Evolutionary conservation across 805 yeast genomes (phyloP).

Genomic region (Kuraishia ogatae): DNA sequence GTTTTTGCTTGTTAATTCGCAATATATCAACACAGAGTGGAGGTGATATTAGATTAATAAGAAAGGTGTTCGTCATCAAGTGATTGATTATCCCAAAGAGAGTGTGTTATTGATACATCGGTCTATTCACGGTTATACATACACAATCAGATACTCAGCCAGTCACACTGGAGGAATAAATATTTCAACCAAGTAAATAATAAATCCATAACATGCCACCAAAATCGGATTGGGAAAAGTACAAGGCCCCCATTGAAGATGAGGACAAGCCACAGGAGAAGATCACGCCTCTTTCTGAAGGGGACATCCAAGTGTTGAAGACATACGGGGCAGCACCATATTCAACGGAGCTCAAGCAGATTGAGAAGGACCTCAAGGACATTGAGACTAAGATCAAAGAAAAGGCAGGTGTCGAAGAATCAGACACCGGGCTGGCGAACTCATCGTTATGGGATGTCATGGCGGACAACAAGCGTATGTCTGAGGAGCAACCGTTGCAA

Average conservation of each 20-base stretch:
- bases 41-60: too few relatives aligned
- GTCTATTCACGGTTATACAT: too few relatives aligned
- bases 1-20: too few relatives aligned
- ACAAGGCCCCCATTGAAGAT: conserved; percentile 76
- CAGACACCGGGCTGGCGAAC: conserved; percentile 96
- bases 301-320: conserved; percentile 94
- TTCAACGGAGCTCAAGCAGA: conserved; percentile 66
- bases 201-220: conserved; percentile 61
- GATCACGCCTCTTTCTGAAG: conserved; percentile 83
- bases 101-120: too few relatives aligned
- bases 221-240: conserved; percentile 98
- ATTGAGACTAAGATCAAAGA: conserved; percentile 87
- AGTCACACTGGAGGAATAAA: too few relatives aligned
- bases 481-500: conserved; percentile 92
- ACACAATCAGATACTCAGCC: too few relatives aligned
- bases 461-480: conserved; percentile 91
- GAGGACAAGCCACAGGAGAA: conserved; percentile 55
- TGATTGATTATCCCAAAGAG: too few relatives aligned
- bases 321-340: conserved; percentile 98
- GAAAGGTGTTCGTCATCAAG: too few relatives aligned
- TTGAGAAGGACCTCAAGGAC: conserved; percentile 80
- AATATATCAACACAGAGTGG: too few relatives aligned
- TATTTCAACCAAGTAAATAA: background rate
- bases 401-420: conserved; percentile 87
- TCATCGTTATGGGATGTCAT: conserved; percentile 96